Evolutionary conservation across 2,329 filamentous ascomycete genomes (phyloP), one percentile per base, ranked within the genome.

Genomic region (Anisogramma anomala): DNA sequence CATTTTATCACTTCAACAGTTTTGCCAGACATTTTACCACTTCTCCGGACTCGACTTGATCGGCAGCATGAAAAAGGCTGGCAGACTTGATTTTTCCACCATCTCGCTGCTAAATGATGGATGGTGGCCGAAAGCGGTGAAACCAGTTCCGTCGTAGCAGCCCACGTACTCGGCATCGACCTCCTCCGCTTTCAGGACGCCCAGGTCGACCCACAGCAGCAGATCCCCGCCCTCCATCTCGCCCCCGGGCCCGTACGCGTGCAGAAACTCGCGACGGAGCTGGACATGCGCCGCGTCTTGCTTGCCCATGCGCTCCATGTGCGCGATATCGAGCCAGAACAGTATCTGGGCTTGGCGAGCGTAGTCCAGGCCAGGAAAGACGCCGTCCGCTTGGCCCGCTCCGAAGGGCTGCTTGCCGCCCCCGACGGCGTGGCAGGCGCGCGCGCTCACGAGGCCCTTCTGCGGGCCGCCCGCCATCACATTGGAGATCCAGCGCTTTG

Each of bases 91-190:
- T 20, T 2, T 25, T 20, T 27, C 33, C 11, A 25, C 33, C 33
- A 36, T 18, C 20, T 25, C 23, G 33, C 20, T 25, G 15, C 14
- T n/a, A n/a, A 36, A 36, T 3, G 20, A 25, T 11, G 33, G 23
- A 11, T 36, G 33, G 3, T 36, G 11, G 14, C 25, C 33, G 8
- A 25, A 36, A 11, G 33, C 33, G 10, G 23, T 25, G 20, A 36
- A 36, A 4, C 33, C 33, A 27, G 33, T 36, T 13, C 33, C 33
- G 14, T 36, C 33, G 15, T 36, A 36, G 33, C 33, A 36, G n/a
- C 33, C 33, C 13, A 36, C 33, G 20, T 36, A 36, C 33, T 36
- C 33, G 11, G 33, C 33, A 15, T 36, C 33, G 11, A 36, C 23
- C 13, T 36, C 33, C 7, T 36, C 20, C 19, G 33, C 20, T 18